Percentiles rank a stretch among this genome's conserved stretches.
Conservation (phyloP, 163 green algal species). For the Trebouxiophyceae sp. region DNA sequence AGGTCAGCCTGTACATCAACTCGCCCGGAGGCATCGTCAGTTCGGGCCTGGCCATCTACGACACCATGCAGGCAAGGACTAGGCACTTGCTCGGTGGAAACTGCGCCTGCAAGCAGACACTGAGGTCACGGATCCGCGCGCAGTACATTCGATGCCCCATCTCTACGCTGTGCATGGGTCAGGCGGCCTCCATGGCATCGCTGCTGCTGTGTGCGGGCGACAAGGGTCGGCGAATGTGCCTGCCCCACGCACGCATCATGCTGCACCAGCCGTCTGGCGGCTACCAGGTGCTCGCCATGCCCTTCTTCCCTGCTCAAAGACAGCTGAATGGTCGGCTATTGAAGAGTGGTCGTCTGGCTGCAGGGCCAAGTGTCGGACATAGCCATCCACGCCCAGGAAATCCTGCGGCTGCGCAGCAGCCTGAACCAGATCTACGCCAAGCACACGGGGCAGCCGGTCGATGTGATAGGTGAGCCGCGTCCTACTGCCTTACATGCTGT, state of each 20-base stretch:
- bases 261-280: slow-evolving; percentile 81
- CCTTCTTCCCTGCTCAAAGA: not conserved
- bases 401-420: slow-evolving; percentile 67
- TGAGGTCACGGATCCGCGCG: too few species aligned
- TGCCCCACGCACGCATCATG: slow-evolving; percentile 91
- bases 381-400: slow-evolving; percentile 87
- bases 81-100: too few species aligned
- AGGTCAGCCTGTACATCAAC: slow-evolving; percentile 99
- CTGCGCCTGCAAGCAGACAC: too few species aligned
- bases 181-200: slow-evolving; percentile 89
- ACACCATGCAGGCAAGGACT: slow-evolving; percentile 89
- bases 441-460: slow-evolving; percentile 65
- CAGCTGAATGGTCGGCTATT: not conserved
- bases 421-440: slow-evolving; percentile 77
- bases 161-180: slow-evolving; percentile 67
- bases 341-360: not conserved
- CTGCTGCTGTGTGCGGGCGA: slow-evolving; percentile 79
- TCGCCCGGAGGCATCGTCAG: slow-evolving; percentile 88
- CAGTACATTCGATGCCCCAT: slow-evolving; percentile 81
- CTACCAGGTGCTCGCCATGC: slow-evolving; percentile 30
- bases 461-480: slow-evolving; percentile 26
- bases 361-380: slow-evolving; percentile 90
- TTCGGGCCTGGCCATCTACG: slow-evolving; percentile 93
- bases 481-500: too few species aligned
- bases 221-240: slow-evolving; percentile 56